Percentiles rank a stretch among this genome's conserved stretches.
Evolutionary conservation across 148 eudicot genomes (phyloP).

Genomic region (Beta vulgaris): DNA sequence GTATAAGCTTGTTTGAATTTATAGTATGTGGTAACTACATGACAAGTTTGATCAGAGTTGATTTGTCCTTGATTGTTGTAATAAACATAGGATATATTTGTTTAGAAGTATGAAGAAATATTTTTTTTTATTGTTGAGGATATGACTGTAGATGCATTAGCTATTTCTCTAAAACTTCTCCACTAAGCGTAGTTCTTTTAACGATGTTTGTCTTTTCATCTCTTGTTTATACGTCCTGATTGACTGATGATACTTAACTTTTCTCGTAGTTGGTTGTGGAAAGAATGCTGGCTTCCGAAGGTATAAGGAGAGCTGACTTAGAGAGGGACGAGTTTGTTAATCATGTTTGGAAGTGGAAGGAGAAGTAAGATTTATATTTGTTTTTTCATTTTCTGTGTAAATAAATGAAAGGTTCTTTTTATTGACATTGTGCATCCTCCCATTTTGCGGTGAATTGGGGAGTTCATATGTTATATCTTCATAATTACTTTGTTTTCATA

Average conservation of each 20-base stretch:
- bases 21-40: neutral
- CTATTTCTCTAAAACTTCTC: neutral
- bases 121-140: too few species aligned
- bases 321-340: slow-evolving; percentile 81
- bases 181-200: neutral
- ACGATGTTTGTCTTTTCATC: neutral
- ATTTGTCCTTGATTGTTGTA: too few species aligned
- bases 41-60: neutral
- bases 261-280: slow-evolving; percentile 92
- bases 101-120: too few species aligned
- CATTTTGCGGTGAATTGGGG: neutral
- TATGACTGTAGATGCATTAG: neutral
- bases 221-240: neutral
- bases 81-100: too few species aligned
- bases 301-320: slow-evolving; percentile 82
- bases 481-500: too few species aligned
- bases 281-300: slow-evolving; percentile 92
- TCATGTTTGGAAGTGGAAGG: slow-evolving; percentile 99
- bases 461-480: too few species aligned
- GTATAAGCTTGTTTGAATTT: neutral
- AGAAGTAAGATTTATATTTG: slow-evolving; percentile 52
- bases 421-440: too few species aligned
- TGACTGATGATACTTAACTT: slow-evolving; percentile 8
- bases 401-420: slow-evolving; percentile 6
- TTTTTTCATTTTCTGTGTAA: neutral